Conservation (phyloP, 257 asterid genomes). For the Hygrophila difformis region DNA sequence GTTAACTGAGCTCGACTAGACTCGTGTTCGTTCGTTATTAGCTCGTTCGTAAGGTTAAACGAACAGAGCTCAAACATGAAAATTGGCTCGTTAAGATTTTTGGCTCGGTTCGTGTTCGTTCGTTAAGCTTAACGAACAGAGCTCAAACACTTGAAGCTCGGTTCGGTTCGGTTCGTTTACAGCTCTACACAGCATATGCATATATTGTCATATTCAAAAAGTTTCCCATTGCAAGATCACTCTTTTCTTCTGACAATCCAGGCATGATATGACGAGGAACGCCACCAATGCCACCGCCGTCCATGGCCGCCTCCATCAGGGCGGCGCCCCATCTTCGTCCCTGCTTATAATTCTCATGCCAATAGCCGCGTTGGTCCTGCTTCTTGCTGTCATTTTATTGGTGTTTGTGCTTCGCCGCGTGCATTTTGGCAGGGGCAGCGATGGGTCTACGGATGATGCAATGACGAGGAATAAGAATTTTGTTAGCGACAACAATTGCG, state of each 20-base stretch:
- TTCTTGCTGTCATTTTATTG: slow-evolving; percentile 43
- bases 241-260: not conserved
- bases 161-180: no score
- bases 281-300: slow-evolving; percentile 17
- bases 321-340: slow-evolving; percentile 37
- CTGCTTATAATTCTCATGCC: slow-evolving; percentile 49
- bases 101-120: no score
- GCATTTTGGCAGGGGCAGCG: slow-evolving; percentile 20
- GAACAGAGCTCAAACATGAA: no score
- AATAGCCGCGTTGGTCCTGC: slow-evolving; percentile 39
- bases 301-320: slow-evolving; percentile 22
- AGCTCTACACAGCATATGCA: no score
- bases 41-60: no score
- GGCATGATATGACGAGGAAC: slow-evolving; percentile 21
- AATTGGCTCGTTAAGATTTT: no score
- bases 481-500: slow-evolving; percentile 30
- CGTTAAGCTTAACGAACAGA: no score
- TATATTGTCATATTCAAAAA: no score
- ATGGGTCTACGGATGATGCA: not conserved
- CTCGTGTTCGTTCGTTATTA: no score
- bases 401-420: slow-evolving; percentile 46
- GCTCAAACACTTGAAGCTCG: no score
- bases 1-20: no score
- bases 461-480: slow-evolving; percentile 17
- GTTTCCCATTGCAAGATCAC: no score